Conservation (phyloP, 2,329 filamentous ascomycete species). For the Xylariales sp. region DNA sequence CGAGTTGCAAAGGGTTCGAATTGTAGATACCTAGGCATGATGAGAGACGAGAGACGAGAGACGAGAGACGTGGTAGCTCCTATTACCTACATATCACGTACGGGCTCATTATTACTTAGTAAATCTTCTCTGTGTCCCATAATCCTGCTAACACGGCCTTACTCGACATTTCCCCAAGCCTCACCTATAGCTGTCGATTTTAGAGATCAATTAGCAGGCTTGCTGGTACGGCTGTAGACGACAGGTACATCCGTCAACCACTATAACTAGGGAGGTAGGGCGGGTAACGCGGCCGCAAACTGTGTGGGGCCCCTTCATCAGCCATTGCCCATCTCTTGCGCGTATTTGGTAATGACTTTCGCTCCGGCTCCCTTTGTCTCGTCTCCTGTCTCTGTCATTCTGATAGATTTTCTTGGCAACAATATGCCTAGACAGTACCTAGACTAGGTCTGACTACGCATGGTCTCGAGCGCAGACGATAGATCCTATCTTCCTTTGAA, state of each 20-base stretch:
- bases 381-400: conserved; percentile 3
- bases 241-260: conserved; percentile 16
- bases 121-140: conserved; percentile 8
- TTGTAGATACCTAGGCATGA: background rate
- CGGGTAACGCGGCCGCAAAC: conserved; percentile 22
- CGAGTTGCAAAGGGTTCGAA: conserved; percentile 6
- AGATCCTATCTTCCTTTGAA: background rate
- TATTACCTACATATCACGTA: conserved; percentile 25
- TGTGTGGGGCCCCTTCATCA: conserved; percentile 33
- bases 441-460: too few relatives aligned
- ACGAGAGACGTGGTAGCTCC: conserved; percentile 6
- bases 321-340: conserved; percentile 24
- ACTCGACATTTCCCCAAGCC: conserved; percentile 1
- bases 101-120: conserved; percentile 8
- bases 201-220: background rate
- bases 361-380: conserved; percentile 15
- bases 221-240: background rate
- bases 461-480: background rate
- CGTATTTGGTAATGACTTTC: conserved; percentile 34
- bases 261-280: conserved; percentile 1
- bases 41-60: background rate
- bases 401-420: background rate
- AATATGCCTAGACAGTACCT: background rate
- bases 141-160: conserved; percentile 29
- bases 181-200: conserved; percentile 8